Conservation (phyloP, 352 stramenopile genomes). For the Phytopythium cucurbitacearum region DNA sequence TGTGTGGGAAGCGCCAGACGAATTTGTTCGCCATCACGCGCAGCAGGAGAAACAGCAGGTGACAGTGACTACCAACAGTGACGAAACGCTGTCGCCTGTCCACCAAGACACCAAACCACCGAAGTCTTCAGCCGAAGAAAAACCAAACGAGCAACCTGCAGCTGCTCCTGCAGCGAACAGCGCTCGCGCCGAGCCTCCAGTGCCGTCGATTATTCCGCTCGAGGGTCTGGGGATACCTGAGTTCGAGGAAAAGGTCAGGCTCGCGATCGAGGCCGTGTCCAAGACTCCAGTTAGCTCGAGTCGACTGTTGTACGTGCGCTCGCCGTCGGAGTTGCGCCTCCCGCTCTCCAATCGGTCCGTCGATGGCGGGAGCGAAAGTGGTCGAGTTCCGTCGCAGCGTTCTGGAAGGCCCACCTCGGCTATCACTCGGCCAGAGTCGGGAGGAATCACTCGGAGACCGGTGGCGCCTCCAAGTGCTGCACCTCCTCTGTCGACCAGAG, state of each 20-base stretch:
- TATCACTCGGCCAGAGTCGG: too few relatives aligned
- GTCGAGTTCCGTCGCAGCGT: too few relatives aligned
- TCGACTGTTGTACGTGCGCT: conserved; percentile 35
- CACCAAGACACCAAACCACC: not conserved
- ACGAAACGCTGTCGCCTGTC: not conserved
- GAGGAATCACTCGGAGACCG: too few relatives aligned
- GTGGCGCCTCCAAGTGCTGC: too few relatives aligned
- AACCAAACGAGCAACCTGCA: not conserved
- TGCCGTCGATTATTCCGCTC: not conserved
- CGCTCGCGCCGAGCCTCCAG: not conserved
- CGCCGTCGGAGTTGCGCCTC: conserved; percentile 26
- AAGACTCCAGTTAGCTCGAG: conserved; percentile 41
- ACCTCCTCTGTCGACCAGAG: too few relatives aligned
- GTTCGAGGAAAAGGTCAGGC: conserved; percentile 51
- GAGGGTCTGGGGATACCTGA: conserved; percentile 17
- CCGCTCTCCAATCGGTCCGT: not conserved
- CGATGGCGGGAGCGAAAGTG: not conserved
- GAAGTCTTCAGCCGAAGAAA: not conserved
- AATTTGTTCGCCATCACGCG: conserved; percentile 42
- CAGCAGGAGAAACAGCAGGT: conserved; percentile 11
- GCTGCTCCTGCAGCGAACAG: not conserved
- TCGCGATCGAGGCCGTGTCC: conserved; percentile 35
- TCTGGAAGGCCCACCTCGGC: too few relatives aligned
- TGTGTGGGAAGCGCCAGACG: conserved; percentile 56
- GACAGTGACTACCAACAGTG: not conserved